Conservation (phyloP, 225 moss, liverwort and hornwort species). For the Physcomitrellopsis africana region DNA sequence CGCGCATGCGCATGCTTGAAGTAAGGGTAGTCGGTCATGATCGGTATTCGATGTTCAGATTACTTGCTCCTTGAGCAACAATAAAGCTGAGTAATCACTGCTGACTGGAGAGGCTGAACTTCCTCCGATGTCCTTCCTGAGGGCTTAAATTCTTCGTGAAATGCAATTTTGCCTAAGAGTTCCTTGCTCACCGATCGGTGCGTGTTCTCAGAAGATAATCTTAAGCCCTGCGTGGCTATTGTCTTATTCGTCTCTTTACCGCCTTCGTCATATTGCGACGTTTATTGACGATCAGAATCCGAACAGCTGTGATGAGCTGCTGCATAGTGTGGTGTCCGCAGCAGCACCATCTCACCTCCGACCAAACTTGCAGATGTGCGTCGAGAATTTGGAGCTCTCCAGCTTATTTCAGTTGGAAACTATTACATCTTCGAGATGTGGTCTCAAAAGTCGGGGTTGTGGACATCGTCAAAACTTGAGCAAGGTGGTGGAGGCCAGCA, state of each 20-base stretch:
- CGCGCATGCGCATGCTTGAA: constrained; percentile 49
- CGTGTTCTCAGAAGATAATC: neutral
- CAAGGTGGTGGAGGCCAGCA: constrained; percentile 21
- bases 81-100: constrained; percentile 29
- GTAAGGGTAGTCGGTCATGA: constrained; percentile 39
- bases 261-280: constrained; percentile 1
- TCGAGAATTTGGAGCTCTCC: constrained; percentile 41
- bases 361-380: constrained; percentile 53
- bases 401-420: constrained; percentile 42
- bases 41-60: constrained; percentile 26
- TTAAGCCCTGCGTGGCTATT: constrained; percentile 5
- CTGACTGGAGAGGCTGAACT: neutral
- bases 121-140: neutral
- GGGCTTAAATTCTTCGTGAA: constrained; percentile 9
- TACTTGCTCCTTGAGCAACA: constrained; percentile 45
- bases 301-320: constrained; percentile 4
- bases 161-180: neutral
- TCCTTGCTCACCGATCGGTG: neutral
- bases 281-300: neutral
- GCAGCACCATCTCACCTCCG: constrained; percentile 23
- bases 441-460: constrained; percentile 32
- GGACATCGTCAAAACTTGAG: constrained; percentile 20
- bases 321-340: constrained; percentile 24
- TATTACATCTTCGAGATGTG: constrained; percentile 36
- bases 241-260: neutral